These are phyloP conservation scores for Axilococcus clingmanii DNA, from an alignment of 139 green algal genomes.

Conservation along the genomic window DNA sequence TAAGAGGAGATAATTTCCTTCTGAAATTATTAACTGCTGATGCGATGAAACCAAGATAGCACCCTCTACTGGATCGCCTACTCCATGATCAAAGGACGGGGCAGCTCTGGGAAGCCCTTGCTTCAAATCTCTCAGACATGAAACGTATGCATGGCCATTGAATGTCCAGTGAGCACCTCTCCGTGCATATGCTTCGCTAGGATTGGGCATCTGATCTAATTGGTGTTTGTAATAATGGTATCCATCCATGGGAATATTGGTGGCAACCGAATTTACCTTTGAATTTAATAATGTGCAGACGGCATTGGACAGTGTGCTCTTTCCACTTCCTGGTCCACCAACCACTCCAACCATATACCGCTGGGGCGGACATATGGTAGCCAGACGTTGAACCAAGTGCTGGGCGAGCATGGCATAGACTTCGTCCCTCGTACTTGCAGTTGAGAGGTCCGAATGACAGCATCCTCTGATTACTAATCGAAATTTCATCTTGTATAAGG, in stretches of 20 bases:
- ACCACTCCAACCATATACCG: slow-evolving; percentile 65
- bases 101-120: slow-evolving; percentile 19
- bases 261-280: slow-evolving; percentile 25
- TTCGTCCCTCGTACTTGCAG: no score
- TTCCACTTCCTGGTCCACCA: slow-evolving; percentile 64
- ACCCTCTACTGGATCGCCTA: slow-evolving; percentile 54
- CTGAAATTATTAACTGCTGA: slow-evolving; percentile 52
- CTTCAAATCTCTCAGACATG: slow-evolving; percentile 23
- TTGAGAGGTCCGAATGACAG: no score
- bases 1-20: slow-evolving; percentile 90
- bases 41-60: slow-evolving; percentile 36
- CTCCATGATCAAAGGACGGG: slow-evolving; percentile 79
- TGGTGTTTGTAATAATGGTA: slow-evolving; percentile 74
- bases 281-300: slow-evolving; percentile 43
- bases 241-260: slow-evolving; percentile 65
- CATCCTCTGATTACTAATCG: no score
- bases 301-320: slow-evolving; percentile 53
- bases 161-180: slow-evolving; percentile 79
- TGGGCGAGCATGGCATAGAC: no score
- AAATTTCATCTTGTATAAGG: no score
- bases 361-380: background rate
- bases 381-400: background rate
- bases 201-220: slow-evolving; percentile 68
- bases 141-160: slow-evolving; percentile 58
- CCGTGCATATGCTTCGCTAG: slow-evolving; percentile 44